phyloP scores from a whole-genome alignment of 1,284 basidiomycete species.

The Violaceomyces palustris region DNA sequence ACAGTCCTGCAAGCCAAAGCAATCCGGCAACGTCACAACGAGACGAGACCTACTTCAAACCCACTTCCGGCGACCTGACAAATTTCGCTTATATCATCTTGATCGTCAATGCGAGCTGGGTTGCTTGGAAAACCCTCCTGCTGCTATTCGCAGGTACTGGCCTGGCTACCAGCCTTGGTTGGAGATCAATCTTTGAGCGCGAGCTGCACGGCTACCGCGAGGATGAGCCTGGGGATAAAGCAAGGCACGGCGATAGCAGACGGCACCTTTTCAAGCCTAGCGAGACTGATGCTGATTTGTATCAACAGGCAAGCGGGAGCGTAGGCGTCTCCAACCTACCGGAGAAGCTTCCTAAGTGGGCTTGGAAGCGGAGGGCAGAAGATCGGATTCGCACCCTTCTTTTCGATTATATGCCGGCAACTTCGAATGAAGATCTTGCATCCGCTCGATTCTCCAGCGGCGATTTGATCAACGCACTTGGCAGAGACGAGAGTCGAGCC shows the following conservation, averaged over 20 bases:
- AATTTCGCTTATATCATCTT: conserved; percentile 25
- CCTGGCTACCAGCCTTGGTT: conserved; percentile 9
- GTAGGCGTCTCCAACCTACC: not conserved
- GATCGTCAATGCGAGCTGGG: conserved; percentile 26
- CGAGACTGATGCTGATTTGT: not conserved
- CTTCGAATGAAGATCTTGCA: not conserved
- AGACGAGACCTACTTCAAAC: conserved; percentile 22
- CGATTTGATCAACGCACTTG: not conserved
- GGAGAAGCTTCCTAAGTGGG: conserved; percentile 11
- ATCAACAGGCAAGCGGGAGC: not conserved
- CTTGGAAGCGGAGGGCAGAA: conserved; percentile 21
- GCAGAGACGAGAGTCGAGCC: not conserved
- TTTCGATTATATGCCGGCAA: not conserved
- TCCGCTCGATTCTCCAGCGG: not conserved
- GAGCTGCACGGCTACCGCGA: conserved; percentile 6
- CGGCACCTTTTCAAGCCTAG: not conserved
- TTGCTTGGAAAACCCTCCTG: conserved; percentile 25
- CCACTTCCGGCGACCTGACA: conserved; percentile 7
- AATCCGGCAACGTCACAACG: not conserved
- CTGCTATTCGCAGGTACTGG: conserved; percentile 12
- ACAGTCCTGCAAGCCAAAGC: conserved; percentile 8
- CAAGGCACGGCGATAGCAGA: not conserved
- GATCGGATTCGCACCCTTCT: conserved; percentile 22
- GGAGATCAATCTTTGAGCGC: conserved; percentile 8
- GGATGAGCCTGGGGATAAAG: conserved; percentile 3